Evolutionary conservation across 345 rosid genomes (phyloP).

Genomic region (Kernera saxatilis): DNA sequence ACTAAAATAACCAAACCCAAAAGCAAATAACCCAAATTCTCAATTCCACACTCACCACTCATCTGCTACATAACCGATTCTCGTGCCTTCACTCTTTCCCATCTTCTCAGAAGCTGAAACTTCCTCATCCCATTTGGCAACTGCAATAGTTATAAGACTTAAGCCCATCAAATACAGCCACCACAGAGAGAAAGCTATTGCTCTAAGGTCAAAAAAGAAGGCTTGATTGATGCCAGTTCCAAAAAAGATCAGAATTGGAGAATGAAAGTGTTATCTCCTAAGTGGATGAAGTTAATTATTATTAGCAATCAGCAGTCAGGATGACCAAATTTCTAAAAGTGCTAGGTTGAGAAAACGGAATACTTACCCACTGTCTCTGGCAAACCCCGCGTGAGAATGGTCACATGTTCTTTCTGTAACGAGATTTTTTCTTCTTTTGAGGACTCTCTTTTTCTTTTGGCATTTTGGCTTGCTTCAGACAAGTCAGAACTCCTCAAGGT

Average conservation of each 20-base stretch:
- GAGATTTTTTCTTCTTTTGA: slow-evolving; percentile 11
- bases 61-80: slow-evolving; percentile 71
- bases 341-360: not conserved
- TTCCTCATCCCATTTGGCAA: slow-evolving; percentile 68
- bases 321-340: not conserved
- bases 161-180: not conserved
- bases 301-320: not conserved
- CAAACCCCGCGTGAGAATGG: slow-evolving; percentile 26
- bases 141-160: slow-evolving; percentile 42
- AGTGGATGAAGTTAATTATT: not conserved
- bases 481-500: slow-evolving; percentile 5
- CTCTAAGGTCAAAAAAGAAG: not conserved
- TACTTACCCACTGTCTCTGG: slow-evolving; percentile 34
- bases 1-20: not conserved
- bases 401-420: slow-evolving; percentile 11
- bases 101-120: slow-evolving; percentile 29
- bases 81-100: slow-evolving; percentile 27
- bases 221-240: not conserved
- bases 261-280: not conserved
- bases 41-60: slow-evolving; percentile 77
- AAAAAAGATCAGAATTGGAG: not conserved
- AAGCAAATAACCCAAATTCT: not conserved
- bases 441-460: slow-evolving; percentile 31
- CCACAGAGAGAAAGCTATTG: slow-evolving; percentile 5
- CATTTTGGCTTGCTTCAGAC: slow-evolving; percentile 10